Evolutionary conservation across 768 basidiomycete genomes (phyloP), one percentile per base, ranked within the genome.

Genomic region (Amanita rubescens): DNA sequence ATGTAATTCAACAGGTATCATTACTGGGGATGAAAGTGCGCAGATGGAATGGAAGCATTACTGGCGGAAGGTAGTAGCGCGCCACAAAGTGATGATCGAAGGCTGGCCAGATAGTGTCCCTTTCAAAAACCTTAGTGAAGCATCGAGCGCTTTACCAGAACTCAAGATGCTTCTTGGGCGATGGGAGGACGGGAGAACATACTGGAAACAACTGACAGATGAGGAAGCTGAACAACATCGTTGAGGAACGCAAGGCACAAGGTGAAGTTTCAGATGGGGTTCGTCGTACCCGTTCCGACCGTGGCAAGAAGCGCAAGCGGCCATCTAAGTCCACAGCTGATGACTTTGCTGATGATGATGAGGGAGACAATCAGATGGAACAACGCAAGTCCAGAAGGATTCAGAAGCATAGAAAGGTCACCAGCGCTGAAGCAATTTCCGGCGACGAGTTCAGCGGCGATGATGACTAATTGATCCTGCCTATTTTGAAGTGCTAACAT

Each of bases 71-170:
- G 42, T 59, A 38, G 58, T 58, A 8, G 22, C 30, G 27, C 50
- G 42, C 3, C 54, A 61, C 46, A 39, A 42, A 3, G 58, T 63
- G 7, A 41, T 58, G 0, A 39, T 61, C 15, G 57, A 56, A 12
- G 60, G 60, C 3, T 63, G 62, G 62, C 58, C 57, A 12, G 34
- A 7, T 11, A 25, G 51, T 1, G 47, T 61, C 8, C 58, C 58
- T 12, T 63, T 63, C 50, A 38, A 47, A 14, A 63, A 60, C 46
- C 58, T 63, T 8, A 59, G 57, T 38, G 42, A 51, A 15, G 45
- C 55, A 22, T 44, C 56, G 5, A 58, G 44, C 37, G 34, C 53
- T 3, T 45, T 58, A 15, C 1, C 41, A 5, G 51, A 41, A 4
- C 57, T 62, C 19, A 53, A 55, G 10, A 24, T 7, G 6, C 59